Percentiles rank a stretch among this genome's conserved stretches.
phyloP scores from a whole-genome alignment of 2,329 filamentous ascomycete genomes.

The Diplodia scrobiculata region DNA sequence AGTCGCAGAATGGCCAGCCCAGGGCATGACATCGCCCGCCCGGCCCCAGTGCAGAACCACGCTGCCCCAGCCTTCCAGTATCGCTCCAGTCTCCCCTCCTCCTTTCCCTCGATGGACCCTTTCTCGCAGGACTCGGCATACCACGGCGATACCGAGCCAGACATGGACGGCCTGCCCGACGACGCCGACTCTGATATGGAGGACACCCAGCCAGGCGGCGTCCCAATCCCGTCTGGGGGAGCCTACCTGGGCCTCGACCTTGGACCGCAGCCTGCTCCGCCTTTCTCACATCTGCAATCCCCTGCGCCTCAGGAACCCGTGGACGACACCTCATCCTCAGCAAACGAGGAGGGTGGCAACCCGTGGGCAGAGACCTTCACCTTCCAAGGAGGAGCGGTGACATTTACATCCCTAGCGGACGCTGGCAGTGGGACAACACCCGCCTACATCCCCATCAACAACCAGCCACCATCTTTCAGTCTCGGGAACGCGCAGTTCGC shows the following conservation, averaged over 20 bases:
- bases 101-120: neutral
- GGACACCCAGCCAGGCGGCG: slow-evolving; percentile 26
- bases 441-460: slow-evolving; percentile 13
- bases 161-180: slow-evolving; percentile 19
- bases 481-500: slow-evolving; percentile 25
- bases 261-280: neutral
- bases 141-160: slow-evolving; percentile 12
- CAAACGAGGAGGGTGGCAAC: neutral
- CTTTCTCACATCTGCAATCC: neutral
- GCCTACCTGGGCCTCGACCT: slow-evolving; percentile 1
- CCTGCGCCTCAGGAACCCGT: neutral
- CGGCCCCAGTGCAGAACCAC: slow-evolving; percentile 1
- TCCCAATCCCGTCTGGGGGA: slow-evolving; percentile 5
- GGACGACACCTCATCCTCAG: neutral
- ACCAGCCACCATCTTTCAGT: slow-evolving; percentile 13
- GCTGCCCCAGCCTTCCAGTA: slow-evolving; percentile 5
- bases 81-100: slow-evolving; percentile 13
- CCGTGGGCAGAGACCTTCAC: neutral
- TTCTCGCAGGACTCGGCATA: slow-evolving; percentile 18
- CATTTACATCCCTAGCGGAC: neutral
- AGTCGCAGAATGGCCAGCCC: slow-evolving; percentile 19
- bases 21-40: slow-evolving; percentile 21
- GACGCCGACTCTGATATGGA: slow-evolving; percentile 29
- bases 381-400: neutral
- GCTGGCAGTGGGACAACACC: neutral